Base-by-base conservation (phyloP, 2,329 filamentous ascomycete genomes). In the Biscogniauxia mediterranea region DNA sequence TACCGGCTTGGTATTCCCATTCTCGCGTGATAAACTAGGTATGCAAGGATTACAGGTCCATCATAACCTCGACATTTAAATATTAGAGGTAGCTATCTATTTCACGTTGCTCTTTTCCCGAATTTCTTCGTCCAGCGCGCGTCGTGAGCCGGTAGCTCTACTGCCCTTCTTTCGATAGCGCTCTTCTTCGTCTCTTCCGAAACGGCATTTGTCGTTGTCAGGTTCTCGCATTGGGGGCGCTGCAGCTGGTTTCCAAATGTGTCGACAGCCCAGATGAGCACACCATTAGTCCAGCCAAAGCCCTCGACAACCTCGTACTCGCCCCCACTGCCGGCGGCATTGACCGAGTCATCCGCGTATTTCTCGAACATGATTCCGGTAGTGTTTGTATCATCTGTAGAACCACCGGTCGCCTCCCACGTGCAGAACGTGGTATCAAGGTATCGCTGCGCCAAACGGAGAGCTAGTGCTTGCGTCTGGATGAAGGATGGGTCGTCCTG, bases 231-330 rank as follows among this genome's bases (percentile, higher is more conserved):
- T 53, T 87, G 76, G 0, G 87, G 87, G 25, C 82, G 76, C 66
- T 72, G 78, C 60, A 90, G 72, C 66, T 80, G 74, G 68, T 81
- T 78, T 13, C 79, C 83, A 74, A 90, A 90, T 7, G 79, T 80
- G 68, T 90, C 88, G 8, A 82, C 86, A 1, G 81, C 79, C 86
- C 87, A 90, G 57, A 90, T 84, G 28, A 90, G 72, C 57, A 89
- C 86, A 28, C 88, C 88, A 66, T 90, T 90, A 0, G 84, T 85
- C 88, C 88, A 90, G 6, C 87, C 88, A 66, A 90, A 90, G 1
- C 88, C 87, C 74, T 89, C 85, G 2, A 89, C 87, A 5, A 90
- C 87, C 58, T 84, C 81, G 71, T 90, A 90, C 77, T 90, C 88
- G 65, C 88, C 88, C 5, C 88, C 88, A 6, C 85, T 77, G 26